Evolutionary conservation across 139 green algal genomes (phyloP), one percentile per base, ranked within the genome.

Genomic region (Haematococcus lacustris): DNA sequence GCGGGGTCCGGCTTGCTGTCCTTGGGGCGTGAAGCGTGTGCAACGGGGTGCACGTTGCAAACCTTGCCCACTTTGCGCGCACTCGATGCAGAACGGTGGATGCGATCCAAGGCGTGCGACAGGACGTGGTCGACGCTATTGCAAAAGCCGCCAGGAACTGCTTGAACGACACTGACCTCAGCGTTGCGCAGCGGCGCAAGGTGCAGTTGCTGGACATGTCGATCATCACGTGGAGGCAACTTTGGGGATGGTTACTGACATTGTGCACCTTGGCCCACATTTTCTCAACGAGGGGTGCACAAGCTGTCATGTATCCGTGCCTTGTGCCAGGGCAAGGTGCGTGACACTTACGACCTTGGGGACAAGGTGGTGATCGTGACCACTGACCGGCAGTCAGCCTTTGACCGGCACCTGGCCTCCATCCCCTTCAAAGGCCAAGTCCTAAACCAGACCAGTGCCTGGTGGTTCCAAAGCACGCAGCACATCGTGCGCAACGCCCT

Each of bases 361-460:
- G 92, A 98, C 75, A 82, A 84, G 53, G 68, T 98, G 17, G 76
- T 98, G 7, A 89, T 98, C 32, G 88, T 98, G 5, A 99, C 94
- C 9, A 99, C 94, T 0, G 95, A 99, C 84, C 76, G 95, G 0
- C 95, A 98, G 81, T 90, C 70, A 64, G 95, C 95, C 2, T 99
- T 99, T 84, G 95, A 99, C 87, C 83, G 96, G 0, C 68, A 96
- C 35, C 88, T 99, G 64, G 91, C 92, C 0, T 88, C 87, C 28
- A 82, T 98, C 32, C 94, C 94, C 28, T 98, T 94, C 88, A 99
- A 99, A 81, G 92, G 90, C n/a, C 88, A 93, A 74, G 95, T 99
- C 30, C 83, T 99, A 28, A 99, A 99, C 80, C 85, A 97, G 83
- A 98, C 93, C 1, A 87, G 80, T 62, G 83, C 86, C 2, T 99